Percentiles rank a stretch among this genome's conserved stretches.
phyloP scores from a whole-genome alignment of 805 yeast genomes.

The Metschnikowia vanudenii region DNA sequence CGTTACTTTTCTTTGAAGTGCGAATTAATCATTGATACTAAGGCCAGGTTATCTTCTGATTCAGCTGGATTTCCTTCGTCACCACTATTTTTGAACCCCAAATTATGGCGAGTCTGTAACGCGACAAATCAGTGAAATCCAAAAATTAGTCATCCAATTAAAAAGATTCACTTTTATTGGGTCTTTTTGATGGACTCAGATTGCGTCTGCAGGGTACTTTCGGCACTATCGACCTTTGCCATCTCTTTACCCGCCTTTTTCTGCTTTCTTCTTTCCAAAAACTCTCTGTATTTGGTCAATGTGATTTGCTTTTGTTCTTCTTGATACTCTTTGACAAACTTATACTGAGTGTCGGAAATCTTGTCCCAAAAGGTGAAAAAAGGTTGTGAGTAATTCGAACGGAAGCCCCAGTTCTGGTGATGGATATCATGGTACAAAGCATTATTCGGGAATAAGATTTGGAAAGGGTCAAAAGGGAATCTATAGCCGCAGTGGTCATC shows the following conservation, averaged over 20 bases:
- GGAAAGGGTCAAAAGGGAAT: conserved; percentile 88
- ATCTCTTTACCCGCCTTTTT: conserved; percentile 8
- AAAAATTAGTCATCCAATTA: too few relatives aligned
- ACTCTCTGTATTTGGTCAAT: conserved; percentile 61
- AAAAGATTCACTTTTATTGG: neutral
- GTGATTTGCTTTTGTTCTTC: conserved; percentile 66
- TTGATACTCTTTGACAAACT: conserved; percentile 58
- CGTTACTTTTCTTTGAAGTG: too few relatives aligned
- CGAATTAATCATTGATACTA: too few relatives aligned
- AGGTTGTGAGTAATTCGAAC: conserved; percentile 92
- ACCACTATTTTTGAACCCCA: neutral
- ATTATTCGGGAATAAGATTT: conserved; percentile 87
- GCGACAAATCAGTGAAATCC: neutral
- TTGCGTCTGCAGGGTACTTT: neutral
- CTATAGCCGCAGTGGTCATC: conserved; percentile 99
- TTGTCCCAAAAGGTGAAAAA: conserved; percentile 94
- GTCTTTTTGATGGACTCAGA: neutral
- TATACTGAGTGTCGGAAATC: conserved; percentile 67
- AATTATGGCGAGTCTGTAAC: neutral
- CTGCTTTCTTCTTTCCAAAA: conserved; percentile 30
- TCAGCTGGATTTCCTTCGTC: too few relatives aligned
- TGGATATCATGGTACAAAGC: conserved; percentile 96
- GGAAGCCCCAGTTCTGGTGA: conserved; percentile 94
- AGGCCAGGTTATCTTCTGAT: too few relatives aligned
- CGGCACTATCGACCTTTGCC: conserved; percentile 1